Base-by-base conservation (phyloP, 495 filamentous ascomycete genomes). In the Achaetomiella virescens region DNA sequence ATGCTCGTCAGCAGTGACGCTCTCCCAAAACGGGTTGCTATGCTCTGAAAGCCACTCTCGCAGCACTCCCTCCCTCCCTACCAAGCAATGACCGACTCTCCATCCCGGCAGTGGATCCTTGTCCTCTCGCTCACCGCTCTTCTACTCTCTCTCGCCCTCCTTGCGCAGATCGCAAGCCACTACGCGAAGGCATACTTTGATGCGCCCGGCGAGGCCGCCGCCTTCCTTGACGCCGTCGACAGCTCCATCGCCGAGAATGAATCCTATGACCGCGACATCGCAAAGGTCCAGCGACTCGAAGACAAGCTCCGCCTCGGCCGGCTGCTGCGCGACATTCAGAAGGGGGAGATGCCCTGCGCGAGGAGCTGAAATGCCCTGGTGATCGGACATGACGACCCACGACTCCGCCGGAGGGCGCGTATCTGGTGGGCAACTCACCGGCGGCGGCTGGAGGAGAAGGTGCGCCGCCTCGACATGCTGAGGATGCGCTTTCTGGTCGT, bases 381-480 rank as follows among this genome's bases (percentile, higher is more conserved):
- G 61, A 53, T 81, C 61, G 69, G 69, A 0, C 71, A 67, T 31
- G 67, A 62, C 29, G 63, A 66, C 9, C 69, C 75, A 21, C 80
- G 78, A 0, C 62, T 79, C 49, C 68, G 69, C 18, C 75, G 69
- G 5, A 59, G 62, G 18, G 70, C 76, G 33, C 65, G 77, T 27
- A 37, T 81, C 2, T 66, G 78, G 11, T 82, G 79, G 79, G 77
- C 75, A 2, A 60, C 55, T 41, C 72, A 74, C 48, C 71, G 73
- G 27, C 55, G 42, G 42, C 65, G 69, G 38, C 62, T 82, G 35
- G 75, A 79, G 67, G 72, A 78, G 29, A 70, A 72, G 52, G 74
- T 79, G 55, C 82, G 78, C 20, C 79, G 75, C 6, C 71, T 87
- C 64, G 84, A 88, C 56, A 69, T 78, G 57, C 71, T 80, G 37